Conservation (phyloP, 345 rosid species). For the Citrus glauca region DNA sequence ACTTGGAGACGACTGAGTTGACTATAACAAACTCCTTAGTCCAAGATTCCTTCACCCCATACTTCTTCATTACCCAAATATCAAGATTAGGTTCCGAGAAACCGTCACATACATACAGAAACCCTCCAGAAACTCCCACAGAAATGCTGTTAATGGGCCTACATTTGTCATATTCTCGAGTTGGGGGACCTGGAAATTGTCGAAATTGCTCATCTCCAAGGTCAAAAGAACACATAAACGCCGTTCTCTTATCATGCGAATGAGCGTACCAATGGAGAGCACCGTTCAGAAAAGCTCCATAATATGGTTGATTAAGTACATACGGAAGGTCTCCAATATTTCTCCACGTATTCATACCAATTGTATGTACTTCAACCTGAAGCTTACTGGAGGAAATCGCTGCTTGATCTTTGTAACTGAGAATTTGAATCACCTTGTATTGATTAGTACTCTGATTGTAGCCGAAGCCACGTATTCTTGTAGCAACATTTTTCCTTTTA, state of each 20-base stretch:
- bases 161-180: background rate
- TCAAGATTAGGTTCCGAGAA: slow-evolving; percentile 1
- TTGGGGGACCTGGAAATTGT: slow-evolving; percentile 13
- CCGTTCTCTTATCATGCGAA: background rate
- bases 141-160: slow-evolving; percentile 20
- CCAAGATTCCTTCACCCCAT: slow-evolving; percentile 32
- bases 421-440: slow-evolving; percentile 46
- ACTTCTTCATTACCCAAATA: slow-evolving; percentile 29
- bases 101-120: slow-evolving; percentile 31
- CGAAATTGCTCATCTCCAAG: slow-evolving; percentile 21
- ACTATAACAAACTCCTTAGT: slow-evolving; percentile 15
- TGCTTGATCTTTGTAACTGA: slow-evolving; percentile 22
- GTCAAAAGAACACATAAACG: slow-evolving; percentile 20
- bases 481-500: background rate
- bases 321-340: slow-evolving; percentile 14
- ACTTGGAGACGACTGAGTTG: slow-evolving; percentile 5
- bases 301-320: slow-evolving; percentile 16
- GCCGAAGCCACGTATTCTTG: slow-evolving; percentile 47
- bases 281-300: slow-evolving; percentile 28
- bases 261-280: slow-evolving; percentile 15
- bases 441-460: slow-evolving; percentile 22
- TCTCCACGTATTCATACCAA: slow-evolving; percentile 33
- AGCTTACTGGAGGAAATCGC: background rate
- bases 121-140: slow-evolving; percentile 17
- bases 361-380: slow-evolving; percentile 34